phyloP scores from a whole-genome alignment of 2,329 filamentous ascomycete species.

The Pleoardoris graminearum region DNA sequence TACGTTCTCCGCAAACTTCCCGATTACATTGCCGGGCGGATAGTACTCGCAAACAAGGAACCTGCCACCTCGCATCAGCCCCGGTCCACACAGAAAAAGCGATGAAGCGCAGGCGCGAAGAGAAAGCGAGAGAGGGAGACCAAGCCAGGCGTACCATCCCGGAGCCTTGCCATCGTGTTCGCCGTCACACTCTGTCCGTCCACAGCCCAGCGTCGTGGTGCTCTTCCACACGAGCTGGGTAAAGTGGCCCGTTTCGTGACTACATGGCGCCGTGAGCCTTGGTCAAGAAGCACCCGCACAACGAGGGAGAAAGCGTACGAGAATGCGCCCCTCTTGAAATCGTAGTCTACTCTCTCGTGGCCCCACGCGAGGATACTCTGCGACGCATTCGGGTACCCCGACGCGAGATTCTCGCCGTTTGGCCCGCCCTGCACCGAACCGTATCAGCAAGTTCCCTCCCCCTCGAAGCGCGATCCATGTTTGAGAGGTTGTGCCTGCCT shows the following conservation, averaged over 20 bases:
- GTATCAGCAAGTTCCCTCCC: not conserved
- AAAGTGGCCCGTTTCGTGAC: conserved; percentile 28
- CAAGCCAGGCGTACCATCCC: conserved; percentile 25
- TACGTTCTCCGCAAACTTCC: conserved; percentile 42
- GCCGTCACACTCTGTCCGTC: conserved; percentile 22
- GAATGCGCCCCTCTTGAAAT: conserved; percentile 57
- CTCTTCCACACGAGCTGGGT: conserved; percentile 33
- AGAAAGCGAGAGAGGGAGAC: not conserved
- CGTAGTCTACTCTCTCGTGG: conserved; percentile 60
- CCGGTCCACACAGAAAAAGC: too few species aligned
- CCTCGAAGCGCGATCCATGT: not conserved
- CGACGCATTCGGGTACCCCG: conserved; percentile 65
- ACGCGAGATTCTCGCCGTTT: conserved; percentile 75
- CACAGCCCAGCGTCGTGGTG: conserved; percentile 27
- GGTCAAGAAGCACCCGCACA: conserved; percentile 31
- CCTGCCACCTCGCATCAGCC: not conserved
- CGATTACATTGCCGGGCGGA: conserved; percentile 44
- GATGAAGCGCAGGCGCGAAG: not conserved
- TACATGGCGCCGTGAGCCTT: not conserved
- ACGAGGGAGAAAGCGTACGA: conserved; percentile 54
- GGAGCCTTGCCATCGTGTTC: conserved; percentile 22
- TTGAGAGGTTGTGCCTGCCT: too few species aligned
- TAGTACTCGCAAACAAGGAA: conserved; percentile 45
- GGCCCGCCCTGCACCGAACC: conserved; percentile 56
- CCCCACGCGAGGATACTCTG: conserved; percentile 69